Base-by-base conservation (phyloP, 2,329 filamentous ascomycete genomes). In the Diplodia intermedia region DNA sequence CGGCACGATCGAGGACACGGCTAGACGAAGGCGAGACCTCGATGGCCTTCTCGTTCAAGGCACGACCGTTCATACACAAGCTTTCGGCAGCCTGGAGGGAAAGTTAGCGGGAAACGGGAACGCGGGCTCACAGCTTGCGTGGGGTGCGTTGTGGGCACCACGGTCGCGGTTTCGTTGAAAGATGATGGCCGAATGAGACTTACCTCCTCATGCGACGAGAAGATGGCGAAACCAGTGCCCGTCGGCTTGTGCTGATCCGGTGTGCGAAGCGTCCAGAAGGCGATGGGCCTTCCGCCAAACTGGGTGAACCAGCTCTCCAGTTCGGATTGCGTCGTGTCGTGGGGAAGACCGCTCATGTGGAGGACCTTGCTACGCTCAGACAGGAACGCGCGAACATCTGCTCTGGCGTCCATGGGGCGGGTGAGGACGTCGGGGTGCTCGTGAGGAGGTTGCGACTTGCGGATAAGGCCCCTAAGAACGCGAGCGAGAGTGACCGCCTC, bases 221-320 rank as follows among this genome's bases (percentile, higher is more conserved):
- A 99, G 68, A 99, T 94, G 61, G 95, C 95, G 81, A 99, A 99
- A 66, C 95, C 95, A 66, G 94, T 97, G 53, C 95, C 95, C 11
- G 95, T 99, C n/a, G 95, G 95, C 85, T 99, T 99, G 82, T 98
- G 95, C 82, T 98, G 95, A 81, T 99, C 95, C 3, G 95, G 95
- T 15, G 95, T 99, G 70, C 94, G 91, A 62, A 99, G 86, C 20
- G 95, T 99, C 95, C 95, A 99, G 83, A 99, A 99, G 23, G 95
- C 95, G 82, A 99, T 99, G 36, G 95, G 95, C 53, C 95, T 91
- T 61, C 95, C 95, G 71, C 95, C 95, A 78, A 97, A 99, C 81
- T 99, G 95, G 36, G 95, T 99, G 79, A 98, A 99, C 95, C 95
- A 99, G 82, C 94, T 97, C 83, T 99, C 95, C 29, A 99, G 87